Conservation (phyloP, 306 rosid species). For the Vachellia collinsii region DNA sequence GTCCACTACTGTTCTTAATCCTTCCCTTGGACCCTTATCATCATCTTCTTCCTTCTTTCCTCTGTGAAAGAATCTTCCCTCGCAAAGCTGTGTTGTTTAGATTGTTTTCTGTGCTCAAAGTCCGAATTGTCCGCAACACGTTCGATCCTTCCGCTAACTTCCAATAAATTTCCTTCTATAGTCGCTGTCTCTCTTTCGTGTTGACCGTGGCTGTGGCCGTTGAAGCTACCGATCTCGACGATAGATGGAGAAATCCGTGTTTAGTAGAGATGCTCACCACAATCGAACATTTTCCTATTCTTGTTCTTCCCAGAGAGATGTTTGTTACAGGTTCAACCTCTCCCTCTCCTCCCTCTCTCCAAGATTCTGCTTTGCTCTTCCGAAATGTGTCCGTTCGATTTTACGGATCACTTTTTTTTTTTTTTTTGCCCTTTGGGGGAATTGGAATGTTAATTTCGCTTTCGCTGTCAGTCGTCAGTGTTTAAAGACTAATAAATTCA, state of each 20-base stretch:
- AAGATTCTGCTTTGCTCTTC: not conserved
- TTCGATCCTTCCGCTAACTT: not conserved
- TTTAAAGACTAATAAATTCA: not conserved
- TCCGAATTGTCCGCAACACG: conserved; percentile 38
- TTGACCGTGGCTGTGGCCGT: conserved; percentile 18
- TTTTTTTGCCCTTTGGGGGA: not conserved
- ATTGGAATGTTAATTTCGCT: conserved; percentile 8
- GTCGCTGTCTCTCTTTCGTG: conserved; percentile 26
- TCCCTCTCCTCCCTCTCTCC: conserved; percentile 27
- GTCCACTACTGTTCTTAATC: not conserved
- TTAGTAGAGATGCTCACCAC: conserved; percentile 42
- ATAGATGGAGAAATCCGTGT: conserved; percentile 50
- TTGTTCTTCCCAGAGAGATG: conserved; percentile 70
- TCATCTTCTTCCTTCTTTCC: not conserved
- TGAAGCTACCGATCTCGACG: conserved; percentile 30
- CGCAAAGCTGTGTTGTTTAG: not conserved
- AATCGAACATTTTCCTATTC: conserved; percentile 38
- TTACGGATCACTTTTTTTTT: not conserved
- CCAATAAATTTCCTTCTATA: not conserved
- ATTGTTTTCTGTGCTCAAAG: conserved; percentile 18
- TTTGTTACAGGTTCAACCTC: conserved; percentile 74
- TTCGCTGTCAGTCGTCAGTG: not conserved
- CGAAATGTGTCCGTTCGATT: not conserved
- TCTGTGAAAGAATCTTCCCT: not conserved
- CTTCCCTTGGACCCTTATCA: not conserved